Percentiles rank a stretch among this genome's conserved stretches.
phyloP scores from a whole-genome alignment of 305 asterid species.

The Fraxinus platypoda region DNA sequence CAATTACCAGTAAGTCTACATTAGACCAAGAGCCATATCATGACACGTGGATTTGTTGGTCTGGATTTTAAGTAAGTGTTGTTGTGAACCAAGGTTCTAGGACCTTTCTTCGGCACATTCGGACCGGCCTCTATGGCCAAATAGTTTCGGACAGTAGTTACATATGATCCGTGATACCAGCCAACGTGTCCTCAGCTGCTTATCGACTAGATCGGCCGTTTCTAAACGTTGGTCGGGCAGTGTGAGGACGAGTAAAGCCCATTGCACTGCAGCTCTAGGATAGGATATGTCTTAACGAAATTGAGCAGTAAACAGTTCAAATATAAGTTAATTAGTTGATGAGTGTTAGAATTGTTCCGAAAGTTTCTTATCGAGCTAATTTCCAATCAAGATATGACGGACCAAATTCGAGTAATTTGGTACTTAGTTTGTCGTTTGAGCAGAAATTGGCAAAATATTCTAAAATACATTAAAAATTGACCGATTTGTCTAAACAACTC shows the following conservation, averaged over 20 bases:
- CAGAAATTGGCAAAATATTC: too few species aligned
- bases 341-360: neutral
- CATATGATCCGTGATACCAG: neutral
- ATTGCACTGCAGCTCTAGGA: neutral
- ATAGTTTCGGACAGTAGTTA: neutral
- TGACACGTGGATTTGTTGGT: neutral
- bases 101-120: neutral
- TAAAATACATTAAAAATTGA: too few species aligned
- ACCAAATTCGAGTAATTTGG: conserved; percentile 47
- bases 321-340: neutral
- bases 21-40: neutral
- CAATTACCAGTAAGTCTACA: neutral
- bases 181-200: neutral
- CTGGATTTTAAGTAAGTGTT: neutral
- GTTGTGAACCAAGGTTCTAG: neutral
- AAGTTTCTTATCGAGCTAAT: neutral
- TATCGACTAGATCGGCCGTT: neutral
- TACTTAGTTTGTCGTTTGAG: too few species aligned
- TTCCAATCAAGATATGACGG: neutral
- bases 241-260: neutral
- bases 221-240: neutral
- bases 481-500: too few species aligned
- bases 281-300: neutral
- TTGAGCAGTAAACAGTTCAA: too few species aligned
- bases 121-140: neutral